A percentile compares a stretch with the other conserved stretches of the same genome.
phyloP scores from a whole-genome alignment of 179 eudicot genomes.

The Actinidia polygama region DNA sequence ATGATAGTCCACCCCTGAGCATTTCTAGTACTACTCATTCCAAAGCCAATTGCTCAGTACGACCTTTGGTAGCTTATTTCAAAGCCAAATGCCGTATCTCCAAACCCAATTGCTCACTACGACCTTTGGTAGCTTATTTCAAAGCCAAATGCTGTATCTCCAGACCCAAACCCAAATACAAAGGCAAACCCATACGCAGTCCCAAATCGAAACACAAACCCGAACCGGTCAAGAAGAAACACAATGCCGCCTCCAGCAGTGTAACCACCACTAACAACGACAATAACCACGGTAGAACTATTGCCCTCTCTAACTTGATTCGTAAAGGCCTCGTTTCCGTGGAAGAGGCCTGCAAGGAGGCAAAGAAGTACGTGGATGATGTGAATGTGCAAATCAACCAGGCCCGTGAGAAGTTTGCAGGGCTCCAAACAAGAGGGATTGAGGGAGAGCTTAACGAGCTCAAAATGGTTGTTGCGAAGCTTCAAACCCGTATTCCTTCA shows the following conservation, averaged over 20 bases:
- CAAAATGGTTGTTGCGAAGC: background rate
- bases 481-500: background rate
- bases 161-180: too few relatives aligned
- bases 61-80: background rate
- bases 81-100: too few relatives aligned
- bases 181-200: too few relatives aligned
- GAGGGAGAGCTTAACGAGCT: background rate
- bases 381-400: background rate
- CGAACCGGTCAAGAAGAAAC: background rate
- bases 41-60: background rate
- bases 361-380: background rate
- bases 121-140: too few relatives aligned
- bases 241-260: background rate
- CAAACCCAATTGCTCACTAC: too few relatives aligned
- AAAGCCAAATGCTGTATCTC: too few relatives aligned
- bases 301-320: background rate
- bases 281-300: background rate
- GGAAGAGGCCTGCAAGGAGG: background rate
- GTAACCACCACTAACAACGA: background rate
- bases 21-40: background rate
- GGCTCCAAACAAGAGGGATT: background rate
- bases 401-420: background rate
- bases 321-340: background rate
- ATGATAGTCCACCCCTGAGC: background rate
- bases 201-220: background rate